Evolutionary conservation across 768 basidiomycete genomes (phyloP).

Genomic region (Kwoniella sp.): DNA sequence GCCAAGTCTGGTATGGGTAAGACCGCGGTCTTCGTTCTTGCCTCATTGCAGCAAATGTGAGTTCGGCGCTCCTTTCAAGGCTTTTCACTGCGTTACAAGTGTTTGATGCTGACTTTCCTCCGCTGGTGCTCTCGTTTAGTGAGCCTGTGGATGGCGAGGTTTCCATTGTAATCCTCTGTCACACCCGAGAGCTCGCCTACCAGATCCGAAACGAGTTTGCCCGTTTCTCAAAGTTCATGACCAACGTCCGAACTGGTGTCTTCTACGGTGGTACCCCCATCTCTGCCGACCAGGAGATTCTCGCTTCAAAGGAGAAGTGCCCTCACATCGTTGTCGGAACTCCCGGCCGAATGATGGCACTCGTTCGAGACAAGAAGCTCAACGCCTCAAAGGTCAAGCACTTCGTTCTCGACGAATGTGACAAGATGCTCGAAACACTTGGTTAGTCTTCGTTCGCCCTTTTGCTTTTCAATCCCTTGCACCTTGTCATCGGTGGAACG

Average conservation of each 20-base stretch:
- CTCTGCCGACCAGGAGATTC: slow-evolving; percentile 85
- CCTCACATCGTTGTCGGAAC: slow-evolving; percentile 99
- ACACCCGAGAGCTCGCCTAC: slow-evolving; percentile 98
- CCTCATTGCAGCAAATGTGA: slow-evolving; percentile 88
- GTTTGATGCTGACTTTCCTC: background rate
- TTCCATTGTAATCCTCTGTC: slow-evolving; percentile 94
- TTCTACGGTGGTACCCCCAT: slow-evolving; percentile 98
- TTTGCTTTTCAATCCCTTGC: slow-evolving; percentile 5
- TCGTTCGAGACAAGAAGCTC: slow-evolving; percentile 90
- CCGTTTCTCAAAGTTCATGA: slow-evolving; percentile 99
- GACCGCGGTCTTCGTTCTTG: slow-evolving; percentile 98
- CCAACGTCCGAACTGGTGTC: slow-evolving; percentile 93
- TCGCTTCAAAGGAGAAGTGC: slow-evolving; percentile 95
- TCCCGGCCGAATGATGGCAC: slow-evolving; percentile 93
- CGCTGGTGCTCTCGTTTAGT: slow-evolving; percentile 22
- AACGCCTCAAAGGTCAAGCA: slow-evolving; percentile 93
- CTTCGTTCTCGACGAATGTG: slow-evolving; percentile 99
- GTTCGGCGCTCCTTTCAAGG: slow-evolving; percentile 11
- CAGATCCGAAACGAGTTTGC: slow-evolving; percentile 99
- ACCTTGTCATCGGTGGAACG: background rate
- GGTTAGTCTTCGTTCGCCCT: slow-evolving; percentile 72
- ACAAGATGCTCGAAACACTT: slow-evolving; percentile 99
- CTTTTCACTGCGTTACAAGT: background rate
- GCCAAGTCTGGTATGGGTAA: slow-evolving; percentile 94
- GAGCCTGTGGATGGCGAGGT: slow-evolving; percentile 98